phyloP scores from a whole-genome alignment of 2,329 filamentous ascomycete species.

The Xylaria sp. region DNA sequence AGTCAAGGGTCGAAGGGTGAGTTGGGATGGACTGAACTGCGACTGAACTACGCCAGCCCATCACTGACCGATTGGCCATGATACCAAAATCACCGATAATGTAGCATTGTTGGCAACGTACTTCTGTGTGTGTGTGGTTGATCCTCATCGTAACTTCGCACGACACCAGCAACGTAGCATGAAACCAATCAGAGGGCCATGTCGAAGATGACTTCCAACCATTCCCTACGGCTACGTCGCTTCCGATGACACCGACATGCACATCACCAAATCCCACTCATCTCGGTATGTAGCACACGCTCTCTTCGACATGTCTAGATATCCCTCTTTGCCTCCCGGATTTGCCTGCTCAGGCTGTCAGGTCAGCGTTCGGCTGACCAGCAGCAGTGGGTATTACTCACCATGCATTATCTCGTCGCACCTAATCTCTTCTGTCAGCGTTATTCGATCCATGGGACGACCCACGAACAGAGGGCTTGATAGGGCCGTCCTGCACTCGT shows the following conservation, averaged over 20 bases:
- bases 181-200: slow-evolving; percentile 15
- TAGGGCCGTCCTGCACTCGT: neutral
- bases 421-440: slow-evolving; percentile 1
- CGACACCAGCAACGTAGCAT: slow-evolving; percentile 1
- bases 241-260: slow-evolving; percentile 11
- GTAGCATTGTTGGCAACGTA: slow-evolving; percentile 22
- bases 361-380: slow-evolving; percentile 5
- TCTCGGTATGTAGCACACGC: too few relatives aligned
- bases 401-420: slow-evolving; percentile 9
- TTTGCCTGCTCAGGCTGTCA: slow-evolving; percentile 4
- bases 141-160: slow-evolving; percentile 21
- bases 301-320: slow-evolving; percentile 15
- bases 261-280: slow-evolving; percentile 18
- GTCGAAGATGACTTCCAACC: slow-evolving; percentile 6
- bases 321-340: neutral
- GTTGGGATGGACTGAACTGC: slow-evolving; percentile 11
- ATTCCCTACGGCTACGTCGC: slow-evolving; percentile 10
- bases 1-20: slow-evolving; percentile 1
- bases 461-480: slow-evolving; percentile 1
- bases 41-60: slow-evolving; percentile 7
- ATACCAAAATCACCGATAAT: slow-evolving; percentile 21
- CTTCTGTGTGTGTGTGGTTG: slow-evolving; percentile 18
- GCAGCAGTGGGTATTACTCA: neutral
- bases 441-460: neutral
- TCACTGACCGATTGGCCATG: slow-evolving; percentile 12